These are phyloP conservation scores for Clonostachys byssicola DNA, from an alignment of 2,329 filamentous ascomycete genomes.

Conservation along the genomic window DNA sequence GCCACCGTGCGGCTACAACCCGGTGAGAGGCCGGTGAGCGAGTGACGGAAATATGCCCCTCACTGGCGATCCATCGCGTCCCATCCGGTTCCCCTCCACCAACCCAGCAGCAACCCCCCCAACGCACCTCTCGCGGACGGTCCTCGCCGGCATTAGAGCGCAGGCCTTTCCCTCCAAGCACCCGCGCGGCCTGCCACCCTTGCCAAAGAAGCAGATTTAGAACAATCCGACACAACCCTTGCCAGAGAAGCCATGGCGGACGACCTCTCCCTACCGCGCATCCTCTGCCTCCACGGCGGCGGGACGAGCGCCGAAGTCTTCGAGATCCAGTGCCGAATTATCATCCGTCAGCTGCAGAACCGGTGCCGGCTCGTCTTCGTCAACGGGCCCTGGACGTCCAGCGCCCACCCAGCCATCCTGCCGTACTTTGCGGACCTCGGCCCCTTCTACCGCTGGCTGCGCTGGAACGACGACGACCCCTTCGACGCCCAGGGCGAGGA, in stretches of 20 bases:
- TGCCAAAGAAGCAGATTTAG: too few relatives aligned
- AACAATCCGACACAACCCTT: too few relatives aligned
- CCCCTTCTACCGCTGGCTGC: constrained; percentile 60
- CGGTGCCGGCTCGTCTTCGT: constrained; percentile 70
- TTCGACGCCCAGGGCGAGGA: constrained; percentile 36
- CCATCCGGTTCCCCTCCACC: too few relatives aligned
- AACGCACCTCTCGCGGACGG: too few relatives aligned
- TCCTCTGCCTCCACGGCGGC: constrained; percentile 79
- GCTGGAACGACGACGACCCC: constrained; percentile 56
- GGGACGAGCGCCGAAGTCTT: constrained; percentile 71
- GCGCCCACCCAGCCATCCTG: constrained; percentile 57
- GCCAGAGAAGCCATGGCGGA: background rate
- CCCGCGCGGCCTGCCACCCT: too few relatives aligned
- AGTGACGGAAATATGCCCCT: too few relatives aligned
- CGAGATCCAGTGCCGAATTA: constrained; percentile 58
- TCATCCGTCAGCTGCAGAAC: constrained; percentile 39
- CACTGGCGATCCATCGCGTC: too few relatives aligned
- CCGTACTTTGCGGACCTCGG: constrained; percentile 61
- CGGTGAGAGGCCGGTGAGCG: too few relatives aligned
- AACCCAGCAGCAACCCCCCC: too few relatives aligned
- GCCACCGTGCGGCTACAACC: too few relatives aligned
- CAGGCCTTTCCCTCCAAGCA: too few relatives aligned
- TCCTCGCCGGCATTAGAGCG: too few relatives aligned
- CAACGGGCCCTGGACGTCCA: constrained; percentile 62
- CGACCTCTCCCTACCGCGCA: constrained; percentile 44